Base-by-base conservation (phyloP, 176 grass and related monocot species). In the sorghum (Sorghum bicolor) region DNA sequence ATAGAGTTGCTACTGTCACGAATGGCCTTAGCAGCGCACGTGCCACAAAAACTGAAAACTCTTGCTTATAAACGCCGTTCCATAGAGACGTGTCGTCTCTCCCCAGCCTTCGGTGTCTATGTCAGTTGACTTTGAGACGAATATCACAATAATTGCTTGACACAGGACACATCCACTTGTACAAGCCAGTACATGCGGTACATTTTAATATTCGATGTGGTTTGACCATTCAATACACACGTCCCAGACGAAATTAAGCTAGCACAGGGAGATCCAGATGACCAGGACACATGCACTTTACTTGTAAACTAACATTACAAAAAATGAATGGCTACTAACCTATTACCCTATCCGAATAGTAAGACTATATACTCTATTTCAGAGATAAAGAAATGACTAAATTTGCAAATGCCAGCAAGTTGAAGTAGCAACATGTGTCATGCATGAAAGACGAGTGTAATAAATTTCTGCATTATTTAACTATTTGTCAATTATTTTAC, bases 141-240 rank as follows among this genome's bases (percentile, higher is more conserved):
- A 43, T 1, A 72, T 72, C 53, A 40, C 83, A 85, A 73, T 66
- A 77, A 72, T 78, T 86, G 72, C 65, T 72, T 12, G 65, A 82
- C 32, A 71, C 32, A 53, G 10, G 61, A 20, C 55, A 38, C 29
- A 31, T 70, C 72, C 55, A 78, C 66, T 77, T 55, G 78, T 82
- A 34, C 72, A 68, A 69, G 73, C 25, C 20, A 43, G 40, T 72
- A 72, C 14, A 89, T 68, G 30, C 14, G 9, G 30, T 15, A 61
- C 43, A 24, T 31, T 53, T 72, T 55, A 64, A 64, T 41, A 65
- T 57, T 66, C 48, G 25, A 76, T 71, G n/a, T 34, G 32, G 33
- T 80, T 86, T 75, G 77, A 81, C 72, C 79, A 19, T 10, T 44
- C 33, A 77, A 52, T 7, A 62, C 22, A 67, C 41, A 29, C 40